Percentiles rank a stretch among this genome's conserved stretches.
Evolutionary conservation across 2,329 filamentous ascomycete genomes (phyloP).

Genomic region (Fusarium fracticaudum): DNA sequence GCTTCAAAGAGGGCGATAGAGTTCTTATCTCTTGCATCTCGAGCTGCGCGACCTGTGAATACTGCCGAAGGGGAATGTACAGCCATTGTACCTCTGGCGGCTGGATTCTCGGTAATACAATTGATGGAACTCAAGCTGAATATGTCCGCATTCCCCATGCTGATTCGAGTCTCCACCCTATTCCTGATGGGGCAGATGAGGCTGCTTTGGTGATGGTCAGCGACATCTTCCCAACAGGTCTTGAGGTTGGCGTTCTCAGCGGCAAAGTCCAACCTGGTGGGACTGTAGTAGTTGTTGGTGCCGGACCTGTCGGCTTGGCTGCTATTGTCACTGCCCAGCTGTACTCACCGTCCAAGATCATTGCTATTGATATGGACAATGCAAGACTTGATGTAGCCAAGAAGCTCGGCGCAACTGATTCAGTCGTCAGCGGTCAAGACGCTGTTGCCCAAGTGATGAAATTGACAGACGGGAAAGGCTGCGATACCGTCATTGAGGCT

Average conservation of each 20-base stretch:
- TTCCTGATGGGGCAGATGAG: constrained; percentile 55
- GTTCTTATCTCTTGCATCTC: constrained; percentile 64
- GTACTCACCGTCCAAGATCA: constrained; percentile 61
- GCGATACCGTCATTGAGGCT: constrained; percentile 67
- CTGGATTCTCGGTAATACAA: constrained; percentile 63
- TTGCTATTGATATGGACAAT: constrained; percentile 62
- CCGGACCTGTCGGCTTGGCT: constrained; percentile 65
- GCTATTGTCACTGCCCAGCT: constrained; percentile 63
- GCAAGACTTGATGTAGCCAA: constrained; percentile 58
- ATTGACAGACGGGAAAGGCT: constrained; percentile 61
- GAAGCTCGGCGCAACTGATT: constrained; percentile 58
- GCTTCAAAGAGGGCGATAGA: constrained; percentile 58
- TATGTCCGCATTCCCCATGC: constrained; percentile 64
- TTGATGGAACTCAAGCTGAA: constrained; percentile 66
- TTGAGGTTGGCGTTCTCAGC: constrained; percentile 64
- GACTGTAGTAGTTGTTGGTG: constrained; percentile 64
- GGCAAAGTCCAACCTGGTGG: constrained; percentile 61
- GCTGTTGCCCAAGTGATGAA: constrained; percentile 52
- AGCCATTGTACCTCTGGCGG: constrained; percentile 64
- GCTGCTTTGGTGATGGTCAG: constrained; percentile 59
- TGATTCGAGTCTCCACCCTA: constrained; percentile 56
- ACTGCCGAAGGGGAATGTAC: constrained; percentile 61
- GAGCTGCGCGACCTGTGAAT: constrained; percentile 60
- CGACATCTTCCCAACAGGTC: constrained; percentile 66
- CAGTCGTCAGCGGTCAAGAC: constrained; percentile 50